Evolutionary conservation across 768 basidiomycete species (phyloP), one percentile per base, ranked within the genome.

Genomic region (Termitomyces sp.): DNA sequence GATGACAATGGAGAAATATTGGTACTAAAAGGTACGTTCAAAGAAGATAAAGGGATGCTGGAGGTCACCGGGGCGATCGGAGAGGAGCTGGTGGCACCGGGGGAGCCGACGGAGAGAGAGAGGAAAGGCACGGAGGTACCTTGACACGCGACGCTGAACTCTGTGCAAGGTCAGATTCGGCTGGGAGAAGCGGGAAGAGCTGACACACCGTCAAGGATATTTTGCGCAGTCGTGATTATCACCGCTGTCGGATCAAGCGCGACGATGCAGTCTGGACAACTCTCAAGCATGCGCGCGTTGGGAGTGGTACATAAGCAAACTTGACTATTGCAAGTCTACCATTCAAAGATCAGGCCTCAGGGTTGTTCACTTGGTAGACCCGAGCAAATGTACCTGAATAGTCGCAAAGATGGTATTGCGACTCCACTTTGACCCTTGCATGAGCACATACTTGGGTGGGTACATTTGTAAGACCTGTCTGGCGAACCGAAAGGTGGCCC

Each of bases 241-340:
- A 49, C 33, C 3, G 28, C 28, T 2, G 67, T 66, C 0, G 72
- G 66, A 36, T 61, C 63, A 9, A 63, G 48, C 3, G 60, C 55
- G 12, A 67, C 63, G 6, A 72, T 61, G 55, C 75, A 78, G 52
- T 74, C 68, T 44, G 76, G 68, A 56, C 77, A 78, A 2, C 45
- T 58, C 36, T 73, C 68, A 9, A 78, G 63, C 18, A 60, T 50
- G 0, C 33, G 55, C 32, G 71, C 69, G 49, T 72, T 68, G 32
- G 65, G 33, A 11, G 57, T 52, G 7, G 69, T 71, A 46, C 74
- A 76, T 6, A 73, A 16, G 55, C 74, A 76, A 8, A 55, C 51
- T 16, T 53, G 62, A 0, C 58, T 64, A n/a, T 36, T 59, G 54
- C 74, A 75, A 15, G 58, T 62, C 74, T 75, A 44, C n/a, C 13